These are phyloP conservation scores for Talaromyces sp. DNA, from an alignment of 2,329 filamentous ascomycete species.

Conservation along the genomic window DNA sequence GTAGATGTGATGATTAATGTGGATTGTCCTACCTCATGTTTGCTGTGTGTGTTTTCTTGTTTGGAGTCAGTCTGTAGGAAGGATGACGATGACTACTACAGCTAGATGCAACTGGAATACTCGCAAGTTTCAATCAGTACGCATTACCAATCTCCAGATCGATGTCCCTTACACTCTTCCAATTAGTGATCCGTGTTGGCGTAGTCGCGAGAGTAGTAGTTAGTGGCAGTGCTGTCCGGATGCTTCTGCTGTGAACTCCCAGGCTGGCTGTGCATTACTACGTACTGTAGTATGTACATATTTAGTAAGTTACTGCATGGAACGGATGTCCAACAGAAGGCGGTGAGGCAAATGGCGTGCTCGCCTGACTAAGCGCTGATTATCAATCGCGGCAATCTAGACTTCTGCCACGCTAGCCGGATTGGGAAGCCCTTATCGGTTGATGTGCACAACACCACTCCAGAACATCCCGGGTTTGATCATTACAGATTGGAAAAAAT, in stretches of 20 bases:
- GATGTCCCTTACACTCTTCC: background rate
- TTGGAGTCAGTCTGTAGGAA: background rate
- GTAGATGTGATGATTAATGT: background rate
- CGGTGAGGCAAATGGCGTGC: conserved; percentile 18
- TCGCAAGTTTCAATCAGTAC: background rate
- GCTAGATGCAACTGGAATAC: conserved; percentile 1
- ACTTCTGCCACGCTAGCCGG: background rate
- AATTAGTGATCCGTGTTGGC: background rate
- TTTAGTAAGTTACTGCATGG: too few species aligned
- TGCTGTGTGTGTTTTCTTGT: too few species aligned
- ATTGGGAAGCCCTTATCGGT: background rate
- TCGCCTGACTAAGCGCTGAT: conserved; percentile 1
- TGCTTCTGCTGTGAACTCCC: background rate
- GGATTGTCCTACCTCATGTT: conserved; percentile 1
- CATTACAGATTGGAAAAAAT: too few species aligned
- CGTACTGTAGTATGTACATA: too few species aligned
- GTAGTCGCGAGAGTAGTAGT: too few species aligned
- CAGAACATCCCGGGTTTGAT: too few species aligned
- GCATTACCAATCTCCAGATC: background rate
- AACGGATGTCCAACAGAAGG: background rate
- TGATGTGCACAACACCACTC: too few species aligned
- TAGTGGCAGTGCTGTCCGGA: background rate
- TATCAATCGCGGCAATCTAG: conserved; percentile 14
- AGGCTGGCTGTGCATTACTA: too few species aligned
- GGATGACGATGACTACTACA: background rate